phyloP scores from a whole-genome alignment of 495 filamentous ascomycete species.

The Talaromyces ruber region DNA sequence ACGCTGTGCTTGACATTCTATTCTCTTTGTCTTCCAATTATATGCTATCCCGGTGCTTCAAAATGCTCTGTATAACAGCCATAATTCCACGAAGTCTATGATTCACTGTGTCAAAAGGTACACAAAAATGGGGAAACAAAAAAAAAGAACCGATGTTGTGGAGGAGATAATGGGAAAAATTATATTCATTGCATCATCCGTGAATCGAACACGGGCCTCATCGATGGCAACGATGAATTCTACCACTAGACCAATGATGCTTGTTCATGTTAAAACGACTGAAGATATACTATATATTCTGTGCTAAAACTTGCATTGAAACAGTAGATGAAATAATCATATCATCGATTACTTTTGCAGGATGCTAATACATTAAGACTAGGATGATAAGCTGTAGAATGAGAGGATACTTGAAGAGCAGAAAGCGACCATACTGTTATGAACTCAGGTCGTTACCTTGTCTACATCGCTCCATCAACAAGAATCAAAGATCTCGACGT shows the following conservation, averaged over 20 bases:
- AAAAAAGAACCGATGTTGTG: no score
- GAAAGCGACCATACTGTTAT: no score
- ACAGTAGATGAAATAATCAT: not conserved
- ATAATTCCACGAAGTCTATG: not conserved
- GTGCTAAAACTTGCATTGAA: not conserved
- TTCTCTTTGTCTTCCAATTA: not conserved
- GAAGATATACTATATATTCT: not conserved
- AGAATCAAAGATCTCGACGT: no score
- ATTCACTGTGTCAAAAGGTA: not conserved
- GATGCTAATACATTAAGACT: no score
- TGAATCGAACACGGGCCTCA: slow-evolving; percentile 52
- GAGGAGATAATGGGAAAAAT: no score
- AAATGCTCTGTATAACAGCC: not conserved
- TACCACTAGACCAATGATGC: slow-evolving; percentile 53
- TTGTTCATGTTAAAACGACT: not conserved
- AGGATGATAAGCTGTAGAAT: no score
- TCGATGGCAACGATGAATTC: slow-evolving; percentile 54
- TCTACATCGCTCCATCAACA: no score
- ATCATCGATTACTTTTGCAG: not conserved
- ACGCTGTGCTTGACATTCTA: not conserved
- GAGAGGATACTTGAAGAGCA: no score
- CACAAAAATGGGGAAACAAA: not conserved
- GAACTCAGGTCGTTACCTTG: no score
- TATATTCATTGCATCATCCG: slow-evolving; percentile 48
- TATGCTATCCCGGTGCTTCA: not conserved